These are phyloP conservation scores for Moesziomyces antarcticus DNA, from an alignment of 1,284 basidiomycete species.

Conservation along the genomic window DNA sequence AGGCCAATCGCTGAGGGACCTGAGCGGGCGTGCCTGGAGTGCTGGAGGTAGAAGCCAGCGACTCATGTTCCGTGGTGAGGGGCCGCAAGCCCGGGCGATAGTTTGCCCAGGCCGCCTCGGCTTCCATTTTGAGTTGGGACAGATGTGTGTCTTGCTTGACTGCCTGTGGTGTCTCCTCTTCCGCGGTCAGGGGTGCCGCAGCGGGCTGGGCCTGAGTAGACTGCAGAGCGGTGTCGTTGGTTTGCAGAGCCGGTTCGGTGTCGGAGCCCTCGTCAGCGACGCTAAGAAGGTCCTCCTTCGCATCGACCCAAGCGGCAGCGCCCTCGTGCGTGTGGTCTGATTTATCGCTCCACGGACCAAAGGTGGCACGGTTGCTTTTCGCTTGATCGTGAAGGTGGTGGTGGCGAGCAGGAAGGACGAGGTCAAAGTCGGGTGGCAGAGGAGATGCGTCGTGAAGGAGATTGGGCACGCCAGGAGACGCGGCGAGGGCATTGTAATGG, in stretches of 20 bases:
- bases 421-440: constrained; percentile 26
- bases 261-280: constrained; percentile 15
- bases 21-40: constrained; percentile 9
- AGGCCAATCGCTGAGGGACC: constrained; percentile 24
- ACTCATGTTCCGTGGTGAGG: constrained; percentile 1
- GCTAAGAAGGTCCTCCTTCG: constrained; percentile 12
- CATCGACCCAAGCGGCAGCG: neutral
- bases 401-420: constrained; percentile 8
- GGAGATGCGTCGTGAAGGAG: neutral
- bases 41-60: neutral
- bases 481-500: neutral
- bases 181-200: neutral
- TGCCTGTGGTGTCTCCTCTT: neutral
- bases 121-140: constrained; percentile 35
- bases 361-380: constrained; percentile 15
- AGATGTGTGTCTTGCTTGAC: constrained; percentile 6
- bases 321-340: constrained; percentile 6
- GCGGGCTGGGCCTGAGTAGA: neutral
- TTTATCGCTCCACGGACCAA: constrained; percentile 15
- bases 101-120: constrained; percentile 28
- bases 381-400: constrained; percentile 8
- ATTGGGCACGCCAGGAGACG: neutral
- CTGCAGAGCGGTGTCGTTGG: neutral
- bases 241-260: constrained; percentile 1
- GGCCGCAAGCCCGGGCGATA: constrained; percentile 12